These are phyloP conservation scores for Psidium guajava DNA, from an alignment of 345 rosid genomes.

Conservation along the genomic window DNA sequence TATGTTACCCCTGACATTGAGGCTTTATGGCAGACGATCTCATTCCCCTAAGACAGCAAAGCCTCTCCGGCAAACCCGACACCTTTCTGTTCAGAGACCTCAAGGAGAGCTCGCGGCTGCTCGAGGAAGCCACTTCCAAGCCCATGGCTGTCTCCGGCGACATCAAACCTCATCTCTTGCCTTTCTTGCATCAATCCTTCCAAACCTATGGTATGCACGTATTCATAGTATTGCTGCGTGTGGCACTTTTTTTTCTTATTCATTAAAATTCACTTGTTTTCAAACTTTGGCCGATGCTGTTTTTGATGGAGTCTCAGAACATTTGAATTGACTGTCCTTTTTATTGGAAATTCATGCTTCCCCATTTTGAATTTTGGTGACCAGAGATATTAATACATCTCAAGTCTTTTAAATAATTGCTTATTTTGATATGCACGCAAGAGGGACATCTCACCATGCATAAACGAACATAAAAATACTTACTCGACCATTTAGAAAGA, in stretches of 20 bases:
- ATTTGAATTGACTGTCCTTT: background rate
- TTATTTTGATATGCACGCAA: background rate
- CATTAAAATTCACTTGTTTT: background rate
- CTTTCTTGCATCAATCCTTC: background rate
- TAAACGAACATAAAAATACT: too few relatives aligned
- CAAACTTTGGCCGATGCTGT: background rate
- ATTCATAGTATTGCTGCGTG: background rate
- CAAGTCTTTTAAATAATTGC: background rate
- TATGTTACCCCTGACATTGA: too few relatives aligned
- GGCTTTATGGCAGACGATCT: too few relatives aligned
- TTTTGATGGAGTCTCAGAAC: background rate
- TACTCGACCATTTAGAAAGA: too few relatives aligned
- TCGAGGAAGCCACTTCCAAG: conserved; percentile 4
- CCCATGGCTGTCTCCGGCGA: conserved; percentile 6
- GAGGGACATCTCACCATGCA: background rate
- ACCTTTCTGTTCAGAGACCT: background rate
- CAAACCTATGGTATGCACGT: conserved; percentile 7
- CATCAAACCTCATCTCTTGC: conserved; percentile 5
- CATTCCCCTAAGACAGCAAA: conserved; percentile 17
- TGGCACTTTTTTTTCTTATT: background rate
- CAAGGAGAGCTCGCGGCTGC: background rate
- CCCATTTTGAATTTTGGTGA: background rate
- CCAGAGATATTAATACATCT: background rate
- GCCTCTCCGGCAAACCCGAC: conserved; percentile 7
- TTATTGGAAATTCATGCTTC: background rate